These are phyloP conservation scores for Diplodia intermedia DNA, from an alignment of 2,329 filamentous ascomycete species.

Conservation along the genomic window DNA sequence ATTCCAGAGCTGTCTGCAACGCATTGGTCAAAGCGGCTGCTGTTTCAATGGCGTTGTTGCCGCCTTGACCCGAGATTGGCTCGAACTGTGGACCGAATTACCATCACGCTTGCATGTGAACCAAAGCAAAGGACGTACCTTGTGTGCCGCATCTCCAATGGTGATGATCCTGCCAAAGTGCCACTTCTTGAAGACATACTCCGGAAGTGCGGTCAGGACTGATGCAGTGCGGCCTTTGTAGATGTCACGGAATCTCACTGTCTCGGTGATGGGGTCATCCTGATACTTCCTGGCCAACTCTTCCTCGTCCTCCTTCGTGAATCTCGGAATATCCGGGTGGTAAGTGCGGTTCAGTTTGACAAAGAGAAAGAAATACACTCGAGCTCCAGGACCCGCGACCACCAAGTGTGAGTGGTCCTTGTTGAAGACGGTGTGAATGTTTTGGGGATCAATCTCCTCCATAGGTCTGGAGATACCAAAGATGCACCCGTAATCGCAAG, in stretches of 20 bases:
- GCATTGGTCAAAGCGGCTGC: slow-evolving; percentile 38
- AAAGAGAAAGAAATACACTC: too few relatives aligned
- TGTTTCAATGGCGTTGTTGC: slow-evolving; percentile 37
- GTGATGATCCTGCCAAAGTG: slow-evolving; percentile 49
- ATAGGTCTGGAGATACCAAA: too few relatives aligned
- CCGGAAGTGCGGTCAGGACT: slow-evolving; percentile 44
- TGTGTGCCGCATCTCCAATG: slow-evolving; percentile 54
- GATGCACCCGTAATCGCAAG: too few relatives aligned
- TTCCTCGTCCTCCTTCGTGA: slow-evolving; percentile 45
- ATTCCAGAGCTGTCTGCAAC: slow-evolving; percentile 33
- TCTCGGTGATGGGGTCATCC: slow-evolving; percentile 40
- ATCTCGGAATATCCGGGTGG: slow-evolving; percentile 21
- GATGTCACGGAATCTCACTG: slow-evolving; percentile 46
- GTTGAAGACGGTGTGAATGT: too few relatives aligned
- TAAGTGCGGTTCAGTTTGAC: too few relatives aligned
- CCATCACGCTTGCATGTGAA: not conserved
- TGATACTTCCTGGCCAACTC: slow-evolving; percentile 39
- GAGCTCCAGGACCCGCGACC: too few relatives aligned
- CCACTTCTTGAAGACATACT: slow-evolving; percentile 50
- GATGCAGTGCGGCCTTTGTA: slow-evolving; percentile 39
- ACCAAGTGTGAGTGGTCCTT: too few relatives aligned
- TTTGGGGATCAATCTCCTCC: too few relatives aligned
- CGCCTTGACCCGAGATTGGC: slow-evolving; percentile 36
- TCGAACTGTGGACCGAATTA: slow-evolving; percentile 28
- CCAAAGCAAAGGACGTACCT: slow-evolving; percentile 39